A percentile compares a stretch with the other conserved stretches of the same genome.
These are phyloP conservation scores for Silybum marianum DNA, from an alignment of 129 eudicot species.

Conservation along the genomic window DNA sequence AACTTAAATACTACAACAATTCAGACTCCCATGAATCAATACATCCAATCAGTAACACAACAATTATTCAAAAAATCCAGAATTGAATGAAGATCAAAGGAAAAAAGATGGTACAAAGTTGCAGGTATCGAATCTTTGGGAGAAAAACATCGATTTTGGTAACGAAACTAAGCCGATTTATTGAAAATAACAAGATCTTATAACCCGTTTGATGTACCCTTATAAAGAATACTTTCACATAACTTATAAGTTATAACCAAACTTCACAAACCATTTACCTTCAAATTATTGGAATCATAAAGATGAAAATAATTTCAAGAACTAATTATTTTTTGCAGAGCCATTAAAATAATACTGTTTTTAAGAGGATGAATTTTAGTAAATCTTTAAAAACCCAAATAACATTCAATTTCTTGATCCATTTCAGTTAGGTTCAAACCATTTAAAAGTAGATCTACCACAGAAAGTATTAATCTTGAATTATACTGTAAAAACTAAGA, in stretches of 20 bases:
- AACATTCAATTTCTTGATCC: conserved; percentile 15
- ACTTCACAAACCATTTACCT: neutral
- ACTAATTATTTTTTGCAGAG: neutral
- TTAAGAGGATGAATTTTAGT: neutral
- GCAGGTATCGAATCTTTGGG: conserved; percentile 11
- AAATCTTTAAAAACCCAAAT: neutral
- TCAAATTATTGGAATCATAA: conserved; percentile 3
- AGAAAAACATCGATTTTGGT: neutral
- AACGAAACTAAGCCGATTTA: neutral
- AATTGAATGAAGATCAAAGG: neutral
- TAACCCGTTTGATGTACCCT: conserved; percentile 2
- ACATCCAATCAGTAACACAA: conserved; percentile 4
- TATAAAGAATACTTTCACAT: neutral
- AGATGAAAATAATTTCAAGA: conserved; percentile 12
- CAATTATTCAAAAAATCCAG: neutral
- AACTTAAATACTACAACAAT: conserved; percentile 6
- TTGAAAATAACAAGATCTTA: neutral
- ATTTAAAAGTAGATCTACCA: conserved; percentile 16
- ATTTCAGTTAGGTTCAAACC: conserved; percentile 6
- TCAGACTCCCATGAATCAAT: neutral
- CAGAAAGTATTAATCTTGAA: conserved; percentile 2
- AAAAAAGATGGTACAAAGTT: conserved; percentile 3
- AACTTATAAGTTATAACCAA: neutral
- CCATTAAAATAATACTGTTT: neutral
- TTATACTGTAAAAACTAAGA: neutral